These are phyloP conservation scores for Coniophora puteana DNA, from an alignment of 1,284 basidiomycete species.

Conservation along the genomic window DNA sequence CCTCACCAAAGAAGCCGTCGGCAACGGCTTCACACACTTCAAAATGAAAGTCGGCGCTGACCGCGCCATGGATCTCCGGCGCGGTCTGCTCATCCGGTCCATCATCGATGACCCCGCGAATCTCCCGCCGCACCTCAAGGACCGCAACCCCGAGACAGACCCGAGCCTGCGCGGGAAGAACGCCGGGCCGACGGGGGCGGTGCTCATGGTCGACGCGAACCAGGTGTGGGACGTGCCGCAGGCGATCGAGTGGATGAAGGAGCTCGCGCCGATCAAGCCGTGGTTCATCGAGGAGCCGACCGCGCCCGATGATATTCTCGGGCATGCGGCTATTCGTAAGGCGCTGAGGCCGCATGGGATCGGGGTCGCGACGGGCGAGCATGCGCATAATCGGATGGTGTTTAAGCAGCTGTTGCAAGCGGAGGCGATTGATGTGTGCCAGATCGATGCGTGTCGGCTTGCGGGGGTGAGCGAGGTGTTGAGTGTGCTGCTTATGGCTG, in stretches of 20 bases:
- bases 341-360: constrained; percentile 77
- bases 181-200: constrained; percentile 84
- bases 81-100: constrained; percentile 79
- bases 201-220: constrained; percentile 93
- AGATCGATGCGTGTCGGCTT: constrained; percentile 88
- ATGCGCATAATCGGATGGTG: constrained; percentile 87
- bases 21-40: constrained; percentile 88
- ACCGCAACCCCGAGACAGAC: no score
- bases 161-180: constrained; percentile 85
- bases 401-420: constrained; percentile 93
- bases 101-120: constrained; percentile 86
- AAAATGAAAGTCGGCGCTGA: constrained; percentile 93
- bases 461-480: constrained; percentile 88
- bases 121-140: no score
- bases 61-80: constrained; percentile 74
- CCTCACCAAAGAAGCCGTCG: constrained; percentile 78
- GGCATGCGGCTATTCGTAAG: constrained; percentile 73
- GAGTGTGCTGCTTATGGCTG: constrained; percentile 83
- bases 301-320: constrained; percentile 82
- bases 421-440: constrained; percentile 86
- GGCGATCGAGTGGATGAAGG: constrained; percentile 84
- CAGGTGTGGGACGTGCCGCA: constrained; percentile 92
- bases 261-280: constrained; percentile 74
- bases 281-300: constrained; percentile 96
- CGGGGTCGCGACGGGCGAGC: constrained; percentile 90